Percentiles rank a stretch among this genome's conserved stretches.
phyloP scores from a whole-genome alignment of 208 protist genomes.

The Acanthamoeba culbertsoni region DNA sequence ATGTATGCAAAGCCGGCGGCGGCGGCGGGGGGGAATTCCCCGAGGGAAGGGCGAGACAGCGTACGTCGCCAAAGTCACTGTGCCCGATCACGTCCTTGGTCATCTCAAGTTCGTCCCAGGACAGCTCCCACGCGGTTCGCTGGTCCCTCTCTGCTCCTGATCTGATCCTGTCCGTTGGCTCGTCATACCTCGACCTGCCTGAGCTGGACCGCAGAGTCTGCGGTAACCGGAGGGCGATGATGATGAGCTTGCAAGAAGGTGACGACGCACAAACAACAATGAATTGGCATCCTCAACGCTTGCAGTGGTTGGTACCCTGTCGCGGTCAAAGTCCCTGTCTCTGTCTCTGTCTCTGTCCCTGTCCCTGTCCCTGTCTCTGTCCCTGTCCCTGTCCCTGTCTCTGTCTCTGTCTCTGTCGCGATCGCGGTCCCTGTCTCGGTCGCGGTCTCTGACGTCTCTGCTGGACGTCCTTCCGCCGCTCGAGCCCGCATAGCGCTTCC shows the following conservation, averaged over 20 bases:
- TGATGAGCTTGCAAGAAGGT: too few relatives aligned
- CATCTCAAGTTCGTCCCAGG: background rate
- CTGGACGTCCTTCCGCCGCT: background rate
- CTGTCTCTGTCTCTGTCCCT: background rate
- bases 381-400: background rate
- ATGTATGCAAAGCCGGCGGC: too few relatives aligned
- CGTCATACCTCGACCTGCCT: background rate
- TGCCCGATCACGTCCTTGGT: constrained; percentile 12
- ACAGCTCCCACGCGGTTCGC: background rate
- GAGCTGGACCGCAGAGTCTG: too few relatives aligned
- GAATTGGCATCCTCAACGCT: too few relatives aligned
- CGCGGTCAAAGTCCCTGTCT: background rate
- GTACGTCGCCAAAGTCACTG: background rate
- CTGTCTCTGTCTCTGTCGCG: background rate
- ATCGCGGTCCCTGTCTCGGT: background rate
- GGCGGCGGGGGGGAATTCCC: too few relatives aligned
- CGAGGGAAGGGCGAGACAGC: too few relatives aligned
- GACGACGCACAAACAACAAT: too few relatives aligned
- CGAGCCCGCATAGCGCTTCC: background rate
- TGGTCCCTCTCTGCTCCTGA: background rate
- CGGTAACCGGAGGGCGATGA: too few relatives aligned
- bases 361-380: background rate
- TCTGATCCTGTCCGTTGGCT: background rate
- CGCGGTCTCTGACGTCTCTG: background rate
- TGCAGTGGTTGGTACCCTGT: background rate